phyloP scores from a whole-genome alignment of 441 rosid species.

The Erodium moschatum region DNA sequence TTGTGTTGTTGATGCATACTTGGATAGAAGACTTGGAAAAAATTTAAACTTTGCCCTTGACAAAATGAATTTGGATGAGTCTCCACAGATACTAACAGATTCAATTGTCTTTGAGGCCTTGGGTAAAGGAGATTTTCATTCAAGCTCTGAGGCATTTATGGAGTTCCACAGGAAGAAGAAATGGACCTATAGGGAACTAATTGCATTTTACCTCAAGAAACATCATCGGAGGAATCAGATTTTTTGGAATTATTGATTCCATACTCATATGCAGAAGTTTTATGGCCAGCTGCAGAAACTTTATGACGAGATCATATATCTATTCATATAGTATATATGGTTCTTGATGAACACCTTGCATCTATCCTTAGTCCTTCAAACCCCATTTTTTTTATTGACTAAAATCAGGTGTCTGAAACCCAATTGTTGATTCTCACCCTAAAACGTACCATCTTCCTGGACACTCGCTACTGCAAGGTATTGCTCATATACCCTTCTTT shows the following conservation, averaged over 20 bases:
- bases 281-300: background rate
- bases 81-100: slow-evolving; percentile 45
- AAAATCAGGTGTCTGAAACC: too few species aligned
- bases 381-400: too few species aligned
- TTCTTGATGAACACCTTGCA: background rate
- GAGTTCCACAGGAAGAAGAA: slow-evolving; percentile 36
- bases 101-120: slow-evolving; percentile 50
- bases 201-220: slow-evolving; percentile 50
- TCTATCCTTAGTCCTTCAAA: background rate
- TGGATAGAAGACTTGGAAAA: slow-evolving; percentile 51
- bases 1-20: slow-evolving; percentile 62
- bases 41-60: slow-evolving; percentile 50
- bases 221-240: slow-evolving; percentile 46
- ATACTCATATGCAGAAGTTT: slow-evolving; percentile 2
- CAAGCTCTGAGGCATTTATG: slow-evolving; percentile 58
- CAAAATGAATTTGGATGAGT: slow-evolving; percentile 42
- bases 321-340: background rate
- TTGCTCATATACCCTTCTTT: background rate
- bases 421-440: background rate
- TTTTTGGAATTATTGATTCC: slow-evolving; percentile 64
- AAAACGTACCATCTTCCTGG: background rate
- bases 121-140: slow-evolving; percentile 76
- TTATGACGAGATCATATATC: background rate
- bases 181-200: slow-evolving; percentile 53
- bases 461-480: slow-evolving; percentile 1